A percentile compares a stretch with the other conserved stretches of the same genome.
Conservation (phyloP, 2,329 filamentous ascomycete genomes). For the Arthrobotrys entomopaga region DNA sequence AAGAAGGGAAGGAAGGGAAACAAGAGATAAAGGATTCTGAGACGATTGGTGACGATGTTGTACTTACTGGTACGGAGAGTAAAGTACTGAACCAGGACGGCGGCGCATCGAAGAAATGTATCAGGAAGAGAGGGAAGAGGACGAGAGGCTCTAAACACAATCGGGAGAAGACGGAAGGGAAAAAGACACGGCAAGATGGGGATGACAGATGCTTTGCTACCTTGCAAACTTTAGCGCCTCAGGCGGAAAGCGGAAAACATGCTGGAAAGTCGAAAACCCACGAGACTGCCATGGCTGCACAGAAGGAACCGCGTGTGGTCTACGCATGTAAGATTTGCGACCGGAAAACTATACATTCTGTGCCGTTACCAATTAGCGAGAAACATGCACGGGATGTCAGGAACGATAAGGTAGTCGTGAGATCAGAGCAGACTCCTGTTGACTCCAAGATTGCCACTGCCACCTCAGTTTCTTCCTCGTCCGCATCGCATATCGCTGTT, state of each 20-base stretch:
- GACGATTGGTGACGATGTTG: not conserved
- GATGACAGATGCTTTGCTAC: not conserved
- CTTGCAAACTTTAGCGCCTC: not conserved
- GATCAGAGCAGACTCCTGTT: not conserved
- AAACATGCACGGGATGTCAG: not conserved
- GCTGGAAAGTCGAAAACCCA: constrained; percentile 6
- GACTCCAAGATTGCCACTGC: not conserved
- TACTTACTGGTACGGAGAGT: constrained; percentile 8
- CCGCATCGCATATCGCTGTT: not conserved
- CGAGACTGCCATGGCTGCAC: not conserved
- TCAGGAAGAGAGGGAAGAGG: constrained; percentile 44
- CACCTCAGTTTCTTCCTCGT: not conserved
- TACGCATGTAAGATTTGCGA: constrained; percentile 50
- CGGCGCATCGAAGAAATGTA: constrained; percentile 3
- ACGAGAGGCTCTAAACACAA: constrained; percentile 22
- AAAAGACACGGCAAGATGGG: not conserved
- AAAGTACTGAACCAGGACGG: constrained; percentile 16
- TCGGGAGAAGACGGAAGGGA: constrained; percentile 26
- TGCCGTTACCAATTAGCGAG: constrained; percentile 17
- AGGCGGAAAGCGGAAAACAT: constrained; percentile 2
- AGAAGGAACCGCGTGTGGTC: constrained; percentile 39
- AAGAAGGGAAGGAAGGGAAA: not conserved
- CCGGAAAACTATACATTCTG: constrained; percentile 32
- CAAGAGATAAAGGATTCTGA: not conserved
- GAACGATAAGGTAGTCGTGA: constrained; percentile 14